A percentile compares a stretch with the other conserved stretches of the same genome.
Evolutionary conservation across 768 basidiomycete species (phyloP).

Genomic region (Serendipita indica): DNA sequence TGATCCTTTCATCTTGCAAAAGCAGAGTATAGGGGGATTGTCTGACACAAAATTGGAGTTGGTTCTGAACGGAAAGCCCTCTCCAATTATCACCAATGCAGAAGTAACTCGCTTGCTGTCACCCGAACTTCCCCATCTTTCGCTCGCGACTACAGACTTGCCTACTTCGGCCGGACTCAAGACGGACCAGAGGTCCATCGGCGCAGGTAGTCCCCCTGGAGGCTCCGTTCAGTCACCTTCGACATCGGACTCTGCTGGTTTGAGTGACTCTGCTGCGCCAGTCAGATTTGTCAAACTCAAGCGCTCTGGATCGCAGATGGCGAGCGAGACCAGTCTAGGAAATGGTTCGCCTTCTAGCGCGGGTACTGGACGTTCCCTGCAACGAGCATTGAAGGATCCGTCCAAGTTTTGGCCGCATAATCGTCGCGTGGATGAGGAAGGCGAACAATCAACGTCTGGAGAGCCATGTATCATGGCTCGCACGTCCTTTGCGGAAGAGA

Average conservation of each 20-base stretch:
- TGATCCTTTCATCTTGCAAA: not conserved
- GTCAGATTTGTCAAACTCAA: not conserved
- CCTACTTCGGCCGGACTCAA: not conserved
- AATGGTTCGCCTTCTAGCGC: not conserved
- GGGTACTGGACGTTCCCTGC: not conserved
- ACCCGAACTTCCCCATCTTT: not conserved
- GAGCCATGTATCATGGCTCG: not conserved
- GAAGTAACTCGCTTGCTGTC: too few relatives aligned
- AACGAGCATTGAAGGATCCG: not conserved
- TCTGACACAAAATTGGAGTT: not conserved
- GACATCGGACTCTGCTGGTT: not conserved
- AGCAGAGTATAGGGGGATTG: not conserved
- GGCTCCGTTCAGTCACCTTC: not conserved
- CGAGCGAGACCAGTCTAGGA: not conserved
- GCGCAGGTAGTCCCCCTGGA: not conserved
- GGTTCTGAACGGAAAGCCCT: not conserved
- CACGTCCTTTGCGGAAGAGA: not conserved
- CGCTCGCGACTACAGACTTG: not conserved
- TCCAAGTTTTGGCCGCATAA: conserved; percentile 9
- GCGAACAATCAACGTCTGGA: not conserved
- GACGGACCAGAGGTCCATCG: not conserved
- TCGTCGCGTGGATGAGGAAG: not conserved
- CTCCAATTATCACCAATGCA: not conserved
- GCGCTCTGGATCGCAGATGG: not conserved
- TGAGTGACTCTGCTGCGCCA: not conserved